A percentile compares a stretch with the other conserved stretches of the same genome.
phyloP scores from a whole-genome alignment of 305 asterid species.

The Rubia balearica region DNA sequence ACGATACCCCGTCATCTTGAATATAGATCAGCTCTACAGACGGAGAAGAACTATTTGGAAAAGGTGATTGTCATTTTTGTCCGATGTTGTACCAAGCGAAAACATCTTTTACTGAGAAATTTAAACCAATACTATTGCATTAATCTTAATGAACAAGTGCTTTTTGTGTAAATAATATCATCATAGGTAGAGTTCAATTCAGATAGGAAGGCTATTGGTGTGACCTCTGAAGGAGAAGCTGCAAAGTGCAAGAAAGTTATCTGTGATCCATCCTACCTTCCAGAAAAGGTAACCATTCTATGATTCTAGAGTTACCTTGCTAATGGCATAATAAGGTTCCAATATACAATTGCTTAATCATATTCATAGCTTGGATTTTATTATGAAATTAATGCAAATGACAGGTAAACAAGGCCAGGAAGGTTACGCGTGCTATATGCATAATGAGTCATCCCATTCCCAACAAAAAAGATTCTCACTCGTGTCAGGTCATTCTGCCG shows the following conservation, averaged over 20 bases:
- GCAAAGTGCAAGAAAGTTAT: constrained; percentile 97
- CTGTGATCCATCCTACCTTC: constrained; percentile 84
- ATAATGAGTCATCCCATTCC: constrained; percentile 98
- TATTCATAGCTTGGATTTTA: constrained; percentile 5
- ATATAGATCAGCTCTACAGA: constrained; percentile 46
- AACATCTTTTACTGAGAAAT: not conserved
- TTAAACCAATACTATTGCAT: not conserved
- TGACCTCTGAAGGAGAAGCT: constrained; percentile 97
- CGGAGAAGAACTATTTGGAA: constrained; percentile 49
- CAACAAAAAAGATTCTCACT: constrained; percentile 80
- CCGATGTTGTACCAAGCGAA: not conserved
- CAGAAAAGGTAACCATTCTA: constrained; percentile 54
- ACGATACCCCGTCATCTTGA: constrained; percentile 92
- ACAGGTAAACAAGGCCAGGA: constrained; percentile 84
- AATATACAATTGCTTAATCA: not conserved
- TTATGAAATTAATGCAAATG: constrained; percentile 12
- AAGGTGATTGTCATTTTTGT: constrained; percentile 35
- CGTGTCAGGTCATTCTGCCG: constrained; percentile 91
- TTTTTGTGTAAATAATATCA: not conserved
- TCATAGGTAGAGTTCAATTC: constrained; percentile 77
- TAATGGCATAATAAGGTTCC: not conserved
- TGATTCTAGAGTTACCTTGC: not conserved
- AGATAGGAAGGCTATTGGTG: constrained; percentile 69
- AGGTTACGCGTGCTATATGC: constrained; percentile 85
- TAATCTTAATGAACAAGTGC: not conserved